A percentile compares a stretch with the other conserved stretches of the same genome.
These are phyloP conservation scores for Letharia columbiana DNA, from an alignment of 495 filamentous ascomycete species.

Conservation along the genomic window DNA sequence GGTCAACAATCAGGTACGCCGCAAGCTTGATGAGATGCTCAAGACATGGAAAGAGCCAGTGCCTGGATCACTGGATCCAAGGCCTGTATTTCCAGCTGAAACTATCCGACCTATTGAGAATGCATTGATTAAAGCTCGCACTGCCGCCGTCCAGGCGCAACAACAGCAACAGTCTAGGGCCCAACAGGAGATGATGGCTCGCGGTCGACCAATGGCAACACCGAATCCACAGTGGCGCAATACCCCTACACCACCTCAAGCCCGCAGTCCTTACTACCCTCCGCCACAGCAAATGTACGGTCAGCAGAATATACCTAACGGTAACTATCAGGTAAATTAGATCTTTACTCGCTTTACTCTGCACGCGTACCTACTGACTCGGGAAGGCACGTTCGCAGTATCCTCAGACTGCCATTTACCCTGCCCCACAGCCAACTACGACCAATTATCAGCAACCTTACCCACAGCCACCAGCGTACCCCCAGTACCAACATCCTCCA, in stretches of 20 bases:
- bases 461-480: constrained; percentile 18
- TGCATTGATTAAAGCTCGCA: constrained; percentile 80
- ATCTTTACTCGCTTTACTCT: constrained; percentile 19
- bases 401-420: constrained; percentile 32
- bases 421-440: constrained; percentile 31
- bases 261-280: constrained; percentile 34
- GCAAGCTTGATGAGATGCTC: constrained; percentile 92
- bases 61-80: constrained; percentile 75
- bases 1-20: constrained; percentile 69
- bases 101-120: constrained; percentile 84
- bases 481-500: constrained; percentile 14
- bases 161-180: constrained; percentile 51
- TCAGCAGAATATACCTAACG: constrained; percentile 29
- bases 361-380: constrained; percentile 18
- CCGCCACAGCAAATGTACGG: constrained; percentile 24
- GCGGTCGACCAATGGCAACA: constrained; percentile 45
- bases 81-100: constrained; percentile 82
- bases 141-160: constrained; percentile 61
- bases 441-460: constrained; percentile 24
- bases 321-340: constrained; percentile 31
- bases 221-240: constrained; percentile 48
- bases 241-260: constrained; percentile 61
- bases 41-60: constrained; percentile 98
- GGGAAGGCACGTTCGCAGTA: constrained; percentile 16
- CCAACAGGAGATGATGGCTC: constrained; percentile 55